Percentiles rank a stretch among this genome's conserved stretches.
Conservation (phyloP, 1,139 yeast genomes). For the Scheffersomyces illinoinensis region DNA sequence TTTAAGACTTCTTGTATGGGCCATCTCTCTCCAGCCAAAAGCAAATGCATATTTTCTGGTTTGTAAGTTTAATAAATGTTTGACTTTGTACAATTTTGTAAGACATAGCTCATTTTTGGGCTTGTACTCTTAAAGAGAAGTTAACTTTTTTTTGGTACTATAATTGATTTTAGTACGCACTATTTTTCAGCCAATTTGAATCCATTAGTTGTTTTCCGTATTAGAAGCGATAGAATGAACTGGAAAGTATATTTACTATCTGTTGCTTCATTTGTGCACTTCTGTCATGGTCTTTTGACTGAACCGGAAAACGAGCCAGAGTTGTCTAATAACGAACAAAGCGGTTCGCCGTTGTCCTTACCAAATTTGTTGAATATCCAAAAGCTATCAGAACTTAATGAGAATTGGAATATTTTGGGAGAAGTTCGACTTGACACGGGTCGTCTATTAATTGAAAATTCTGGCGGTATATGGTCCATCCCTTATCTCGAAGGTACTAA, state of each 20-base stretch:
- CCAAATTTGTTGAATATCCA: slow-evolving; percentile 32
- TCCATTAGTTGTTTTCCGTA: background rate
- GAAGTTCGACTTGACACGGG: slow-evolving; percentile 38
- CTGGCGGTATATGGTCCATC: slow-evolving; percentile 49
- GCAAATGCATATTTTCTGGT: background rate
- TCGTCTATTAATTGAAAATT: slow-evolving; percentile 36
- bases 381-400: slow-evolving; percentile 21
- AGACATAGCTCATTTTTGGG: background rate
- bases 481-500: slow-evolving; percentile 30
- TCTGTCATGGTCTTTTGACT: background rate
- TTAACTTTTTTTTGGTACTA: background rate
- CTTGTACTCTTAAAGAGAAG: background rate
- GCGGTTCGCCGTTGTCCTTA: slow-evolving; percentile 19
- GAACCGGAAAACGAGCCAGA: background rate
- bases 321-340: background rate
- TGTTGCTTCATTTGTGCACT: background rate
- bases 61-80: background rate
- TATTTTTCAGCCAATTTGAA: background rate
- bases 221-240: background rate
- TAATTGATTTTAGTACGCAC: background rate
- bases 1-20: background rate
- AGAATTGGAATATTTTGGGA: slow-evolving; percentile 32
- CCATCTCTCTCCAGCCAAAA: background rate
- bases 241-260: background rate
- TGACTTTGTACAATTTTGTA: background rate